Conservation (phyloP, 1,284 basidiomycete species). For the Puccinia novopanici region DNA sequence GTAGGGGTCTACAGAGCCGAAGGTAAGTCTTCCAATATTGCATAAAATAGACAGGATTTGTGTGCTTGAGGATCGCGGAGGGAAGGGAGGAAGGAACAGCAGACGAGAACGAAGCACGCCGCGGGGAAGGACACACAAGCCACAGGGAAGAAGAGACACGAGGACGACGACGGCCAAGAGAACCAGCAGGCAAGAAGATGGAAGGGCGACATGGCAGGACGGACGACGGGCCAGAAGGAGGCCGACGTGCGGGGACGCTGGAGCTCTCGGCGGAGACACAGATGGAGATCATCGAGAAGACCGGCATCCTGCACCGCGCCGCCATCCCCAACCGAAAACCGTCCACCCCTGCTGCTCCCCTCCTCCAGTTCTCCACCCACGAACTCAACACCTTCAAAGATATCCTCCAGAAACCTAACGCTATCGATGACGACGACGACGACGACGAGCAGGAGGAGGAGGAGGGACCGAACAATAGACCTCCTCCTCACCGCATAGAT, state of each 20-base stretch:
- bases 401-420: not conserved
- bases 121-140: too few relatives aligned
- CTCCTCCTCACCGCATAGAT: not conserved
- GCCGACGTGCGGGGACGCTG: not conserved
- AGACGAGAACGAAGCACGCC: too few relatives aligned
- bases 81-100: too few relatives aligned
- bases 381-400: not conserved
- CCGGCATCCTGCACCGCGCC: slow-evolving; percentile 20
- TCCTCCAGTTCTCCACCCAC: slow-evolving; percentile 35
- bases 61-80: too few relatives aligned
- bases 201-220: not conserved
- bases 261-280: slow-evolving; percentile 29
- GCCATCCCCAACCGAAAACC: not conserved
- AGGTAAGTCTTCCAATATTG: too few relatives aligned
- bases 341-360: slow-evolving; percentile 13
- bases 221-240: too few relatives aligned
- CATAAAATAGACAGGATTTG: too few relatives aligned
- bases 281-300: slow-evolving; percentile 27
- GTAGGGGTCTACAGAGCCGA: too few relatives aligned
- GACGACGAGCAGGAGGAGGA: too few relatives aligned
- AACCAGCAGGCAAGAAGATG: not conserved
- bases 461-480: not conserved
- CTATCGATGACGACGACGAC: too few relatives aligned
- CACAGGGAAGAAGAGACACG: too few relatives aligned
- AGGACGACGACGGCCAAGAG: too few relatives aligned